Evolutionary conservation across 177 flowering plant genomes (phyloP).

Genomic region (Telopea speciosissima): DNA sequence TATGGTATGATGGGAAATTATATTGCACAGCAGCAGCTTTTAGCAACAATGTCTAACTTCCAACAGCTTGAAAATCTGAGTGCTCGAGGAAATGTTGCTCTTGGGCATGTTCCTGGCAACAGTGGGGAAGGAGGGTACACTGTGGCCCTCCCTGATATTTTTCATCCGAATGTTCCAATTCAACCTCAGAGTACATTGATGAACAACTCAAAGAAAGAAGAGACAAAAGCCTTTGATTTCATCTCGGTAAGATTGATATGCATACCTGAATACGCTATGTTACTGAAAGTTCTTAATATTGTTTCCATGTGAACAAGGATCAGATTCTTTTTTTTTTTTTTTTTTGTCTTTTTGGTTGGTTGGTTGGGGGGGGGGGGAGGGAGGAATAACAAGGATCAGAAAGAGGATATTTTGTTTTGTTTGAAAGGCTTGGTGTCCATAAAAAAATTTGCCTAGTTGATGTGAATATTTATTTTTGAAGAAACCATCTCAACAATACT

Average conservation of each 20-base stretch:
- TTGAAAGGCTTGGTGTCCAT: too few species aligned
- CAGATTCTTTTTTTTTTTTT: too few species aligned
- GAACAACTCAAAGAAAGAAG: constrained; percentile 75
- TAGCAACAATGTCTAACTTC: constrained; percentile 73
- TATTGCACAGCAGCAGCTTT: constrained; percentile 73
- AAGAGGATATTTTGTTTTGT: too few species aligned
- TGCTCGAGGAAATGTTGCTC: constrained; percentile 31
- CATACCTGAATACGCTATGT: not conserved
- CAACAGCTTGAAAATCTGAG: constrained; percentile 58
- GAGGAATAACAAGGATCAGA: too few species aligned
- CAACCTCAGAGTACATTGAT: constrained; percentile 38
- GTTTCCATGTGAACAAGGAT: not conserved
- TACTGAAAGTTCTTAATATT: not conserved
- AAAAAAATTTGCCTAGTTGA: not conserved
- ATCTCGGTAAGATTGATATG: constrained; percentile 65
- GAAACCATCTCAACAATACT: not conserved
- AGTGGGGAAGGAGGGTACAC: constrained; percentile 36
- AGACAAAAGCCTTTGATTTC: constrained; percentile 88
- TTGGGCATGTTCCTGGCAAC: constrained; percentile 27
- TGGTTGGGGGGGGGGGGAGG: too few species aligned
- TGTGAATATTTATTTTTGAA: too few species aligned
- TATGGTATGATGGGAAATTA: constrained; percentile 68
- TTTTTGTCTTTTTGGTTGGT: too few species aligned
- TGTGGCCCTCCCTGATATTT: constrained; percentile 70
- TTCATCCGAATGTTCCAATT: constrained; percentile 44